Conservation (phyloP, 208 protist genomes). For the Baffinella frigidus region DNA sequence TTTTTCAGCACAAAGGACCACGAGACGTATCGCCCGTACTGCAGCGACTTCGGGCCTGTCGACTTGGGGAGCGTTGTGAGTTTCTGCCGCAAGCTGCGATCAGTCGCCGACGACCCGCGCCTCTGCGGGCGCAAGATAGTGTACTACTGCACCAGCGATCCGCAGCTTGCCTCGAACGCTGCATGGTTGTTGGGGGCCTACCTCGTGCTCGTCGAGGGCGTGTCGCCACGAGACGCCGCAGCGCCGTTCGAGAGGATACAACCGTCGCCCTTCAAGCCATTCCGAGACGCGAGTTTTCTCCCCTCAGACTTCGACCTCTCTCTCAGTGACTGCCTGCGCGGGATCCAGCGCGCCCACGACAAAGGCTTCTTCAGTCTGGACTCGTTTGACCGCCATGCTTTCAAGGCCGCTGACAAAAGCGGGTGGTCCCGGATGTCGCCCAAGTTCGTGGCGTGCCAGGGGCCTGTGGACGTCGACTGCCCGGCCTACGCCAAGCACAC, state of each 20-base stretch:
- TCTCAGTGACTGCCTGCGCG: conserved; percentile 63
- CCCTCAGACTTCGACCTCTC: conserved; percentile 40
- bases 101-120: background rate
- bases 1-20: background rate
- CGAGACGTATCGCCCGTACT: background rate
- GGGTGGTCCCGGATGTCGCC: conserved; percentile 71
- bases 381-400: conserved; percentile 66
- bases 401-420: conserved; percentile 67
- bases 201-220: conserved; percentile 76
- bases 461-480: conserved; percentile 71
- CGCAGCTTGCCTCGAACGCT: background rate
- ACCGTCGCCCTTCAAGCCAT: conserved; percentile 80
- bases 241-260: conserved; percentile 80
- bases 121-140: background rate
- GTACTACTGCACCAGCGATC: background rate
- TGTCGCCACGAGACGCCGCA: conserved; percentile 75
- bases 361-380: conserved; percentile 57
- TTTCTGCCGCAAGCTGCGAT: background rate
- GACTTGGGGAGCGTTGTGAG: background rate
- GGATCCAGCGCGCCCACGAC: conserved; percentile 13
- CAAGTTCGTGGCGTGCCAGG: conserved; percentile 69
- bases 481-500: too few relatives aligned
- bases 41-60: conserved; percentile 25
- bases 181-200: conserved; percentile 6
- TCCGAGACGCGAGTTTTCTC: conserved; percentile 20